Conservation (phyloP, 495 filamentous ascomycete genomes). For the Apiosordaria backusii region DNA sequence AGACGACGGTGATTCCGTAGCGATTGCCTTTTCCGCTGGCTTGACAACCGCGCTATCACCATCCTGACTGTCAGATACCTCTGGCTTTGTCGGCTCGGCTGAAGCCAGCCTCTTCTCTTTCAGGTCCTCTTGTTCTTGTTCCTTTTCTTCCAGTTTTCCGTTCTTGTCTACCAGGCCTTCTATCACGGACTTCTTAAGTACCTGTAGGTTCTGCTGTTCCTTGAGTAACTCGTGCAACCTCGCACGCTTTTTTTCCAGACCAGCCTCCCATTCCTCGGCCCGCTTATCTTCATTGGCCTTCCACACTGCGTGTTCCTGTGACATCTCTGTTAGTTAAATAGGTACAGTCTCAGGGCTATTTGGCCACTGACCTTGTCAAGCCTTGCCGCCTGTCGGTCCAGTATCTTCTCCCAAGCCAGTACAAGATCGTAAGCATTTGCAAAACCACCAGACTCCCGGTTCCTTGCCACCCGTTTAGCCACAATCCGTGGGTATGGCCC, state of each 20-base stretch:
- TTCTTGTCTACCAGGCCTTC: too few relatives aligned
- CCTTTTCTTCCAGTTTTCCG: neutral
- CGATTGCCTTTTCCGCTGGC: too few relatives aligned
- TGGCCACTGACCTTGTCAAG: too few relatives aligned
- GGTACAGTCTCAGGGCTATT: too few relatives aligned
- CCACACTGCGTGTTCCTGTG: neutral
- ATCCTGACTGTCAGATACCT: too few relatives aligned
- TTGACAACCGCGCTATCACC: too few relatives aligned
- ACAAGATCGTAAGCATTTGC: slow-evolving; percentile 62
- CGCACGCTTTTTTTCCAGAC: slow-evolving; percentile 43
- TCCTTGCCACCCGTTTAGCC: slow-evolving; percentile 50
- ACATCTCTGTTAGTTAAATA: too few relatives aligned
- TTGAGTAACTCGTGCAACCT: neutral
- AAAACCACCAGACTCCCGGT: slow-evolving; percentile 55
- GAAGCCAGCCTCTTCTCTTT: neutral
- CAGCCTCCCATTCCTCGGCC: slow-evolving; percentile 49
- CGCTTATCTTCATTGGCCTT: slow-evolving; percentile 39
- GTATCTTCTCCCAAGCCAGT: slow-evolving; percentile 49
- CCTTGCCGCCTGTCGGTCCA: slow-evolving; percentile 53
- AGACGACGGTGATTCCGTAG: too few relatives aligned
- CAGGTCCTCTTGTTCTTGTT: neutral
- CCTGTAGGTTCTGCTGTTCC: neutral
- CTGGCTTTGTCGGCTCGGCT: neutral
- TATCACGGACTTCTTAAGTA: neutral
- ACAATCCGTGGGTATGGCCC: slow-evolving; percentile 60